Evolutionary conservation across 2,329 filamentous ascomycete genomes (phyloP).

Genomic region (Thelonectria blattea): DNA sequence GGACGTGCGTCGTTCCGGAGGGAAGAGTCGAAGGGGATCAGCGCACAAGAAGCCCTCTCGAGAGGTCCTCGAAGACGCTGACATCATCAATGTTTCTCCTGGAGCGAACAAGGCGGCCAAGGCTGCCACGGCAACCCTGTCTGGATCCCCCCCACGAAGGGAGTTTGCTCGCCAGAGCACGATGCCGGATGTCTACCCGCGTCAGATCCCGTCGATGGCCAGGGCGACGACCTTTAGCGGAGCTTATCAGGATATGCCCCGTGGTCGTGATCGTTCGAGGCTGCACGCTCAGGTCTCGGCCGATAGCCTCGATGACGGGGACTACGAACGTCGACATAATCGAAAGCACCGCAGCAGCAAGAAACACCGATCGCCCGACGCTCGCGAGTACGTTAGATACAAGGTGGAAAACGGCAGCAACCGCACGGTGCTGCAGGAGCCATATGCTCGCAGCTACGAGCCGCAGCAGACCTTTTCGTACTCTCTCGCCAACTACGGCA

Average conservation of each 20-base stretch:
- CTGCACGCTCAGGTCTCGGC: conserved; percentile 45
- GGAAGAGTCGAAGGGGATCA: conserved; percentile 44
- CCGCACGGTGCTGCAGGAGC: conserved; percentile 25
- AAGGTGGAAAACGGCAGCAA: too few species aligned
- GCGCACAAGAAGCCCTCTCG: conserved; percentile 40
- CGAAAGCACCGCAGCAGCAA: conserved; percentile 46
- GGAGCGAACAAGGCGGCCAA: conserved; percentile 39
- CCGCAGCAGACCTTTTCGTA: conserved; percentile 33
- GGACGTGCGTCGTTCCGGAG: conserved; percentile 42
- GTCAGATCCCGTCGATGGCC: conserved; percentile 38
- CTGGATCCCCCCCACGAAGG: conserved; percentile 44
- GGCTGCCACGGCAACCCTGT: conserved; percentile 34
- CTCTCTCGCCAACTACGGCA: conserved; percentile 28
- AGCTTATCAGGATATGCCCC: conserved; percentile 38
- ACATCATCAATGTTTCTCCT: conserved; percentile 40
- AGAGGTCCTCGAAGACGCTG: conserved; percentile 43
- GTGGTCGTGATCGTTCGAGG: conserved; percentile 47
- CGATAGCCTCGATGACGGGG: conserved; percentile 45
- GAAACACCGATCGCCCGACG: conserved; percentile 44
- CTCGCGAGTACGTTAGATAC: conserved; percentile 37
- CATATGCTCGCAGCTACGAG: conserved; percentile 39
- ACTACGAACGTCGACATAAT: conserved; percentile 38
- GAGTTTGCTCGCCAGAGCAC: conserved; percentile 44
- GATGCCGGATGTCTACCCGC: conserved; percentile 43
- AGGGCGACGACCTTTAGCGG: conserved; percentile 45